A percentile compares a stretch with the other conserved stretches of the same genome.
Evolutionary conservation across 768 basidiomycete species (phyloP).

Genomic region (Calocybe indica): DNA sequence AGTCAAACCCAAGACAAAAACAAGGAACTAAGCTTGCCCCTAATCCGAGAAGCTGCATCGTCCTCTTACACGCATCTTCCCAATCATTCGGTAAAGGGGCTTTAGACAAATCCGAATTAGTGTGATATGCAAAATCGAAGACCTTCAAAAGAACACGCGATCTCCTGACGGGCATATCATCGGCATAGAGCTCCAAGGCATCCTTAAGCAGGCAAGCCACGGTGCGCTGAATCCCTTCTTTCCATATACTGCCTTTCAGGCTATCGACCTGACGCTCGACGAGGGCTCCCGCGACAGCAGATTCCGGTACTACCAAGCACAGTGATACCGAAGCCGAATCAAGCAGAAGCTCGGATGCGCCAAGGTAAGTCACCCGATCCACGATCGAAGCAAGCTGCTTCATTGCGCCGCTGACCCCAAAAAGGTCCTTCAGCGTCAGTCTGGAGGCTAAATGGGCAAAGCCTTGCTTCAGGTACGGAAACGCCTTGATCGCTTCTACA

Average conservation of each 20-base stretch:
- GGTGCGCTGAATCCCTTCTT: slow-evolving; percentile 42
- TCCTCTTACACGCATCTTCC: no score
- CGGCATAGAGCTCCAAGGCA: slow-evolving; percentile 42
- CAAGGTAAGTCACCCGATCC: slow-evolving; percentile 63
- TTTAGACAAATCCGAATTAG: slow-evolving; percentile 5
- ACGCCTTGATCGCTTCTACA: slow-evolving; percentile 41
- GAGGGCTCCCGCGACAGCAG: slow-evolving; percentile 42
- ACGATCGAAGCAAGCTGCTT: slow-evolving; percentile 57
- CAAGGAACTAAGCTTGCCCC: slow-evolving; percentile 29
- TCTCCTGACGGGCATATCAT: slow-evolving; percentile 49
- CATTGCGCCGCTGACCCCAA: slow-evolving; percentile 33
- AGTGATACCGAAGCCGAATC: slow-evolving; percentile 45
- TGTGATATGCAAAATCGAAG: slow-evolving; percentile 47
- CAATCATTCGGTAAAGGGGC: no score
- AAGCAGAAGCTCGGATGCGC: slow-evolving; percentile 60
- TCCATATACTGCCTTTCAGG: slow-evolving; percentile 51
- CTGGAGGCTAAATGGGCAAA: slow-evolving; percentile 34
- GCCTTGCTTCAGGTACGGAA: slow-evolving; percentile 41
- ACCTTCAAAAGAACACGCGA: slow-evolving; percentile 49
- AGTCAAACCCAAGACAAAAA: not conserved
- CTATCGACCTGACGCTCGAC: slow-evolving; percentile 56
- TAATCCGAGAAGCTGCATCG: slow-evolving; percentile 28
- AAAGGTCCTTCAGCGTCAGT: slow-evolving; percentile 24
- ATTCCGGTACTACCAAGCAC: slow-evolving; percentile 15
- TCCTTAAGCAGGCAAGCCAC: slow-evolving; percentile 40